These are phyloP conservation scores for Chlamydomonas sphaeroides DNA, from an alignment of 139 green algal genomes.

Conservation along the genomic window DNA sequence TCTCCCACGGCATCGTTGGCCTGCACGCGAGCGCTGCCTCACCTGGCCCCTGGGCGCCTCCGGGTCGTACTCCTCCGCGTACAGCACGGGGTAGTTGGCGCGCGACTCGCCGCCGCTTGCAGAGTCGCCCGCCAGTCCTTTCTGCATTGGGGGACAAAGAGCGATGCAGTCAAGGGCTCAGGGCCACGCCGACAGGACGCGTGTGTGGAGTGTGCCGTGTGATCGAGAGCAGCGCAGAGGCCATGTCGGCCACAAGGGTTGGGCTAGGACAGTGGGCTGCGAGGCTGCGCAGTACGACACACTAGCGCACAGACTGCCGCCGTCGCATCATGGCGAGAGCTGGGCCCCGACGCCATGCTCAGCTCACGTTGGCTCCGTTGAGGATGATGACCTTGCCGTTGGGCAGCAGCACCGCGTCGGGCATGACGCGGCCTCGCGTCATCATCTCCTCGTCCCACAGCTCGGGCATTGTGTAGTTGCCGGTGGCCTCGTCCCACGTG, in stretches of 20 bases:
- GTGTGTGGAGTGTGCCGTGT: too few relatives aligned
- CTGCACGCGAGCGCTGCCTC: too few relatives aligned
- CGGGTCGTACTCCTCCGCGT: constrained; percentile 45
- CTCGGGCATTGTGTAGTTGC: constrained; percentile 21
- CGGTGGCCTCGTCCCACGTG: background rate
- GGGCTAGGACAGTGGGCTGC: too few relatives aligned
- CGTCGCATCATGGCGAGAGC: too few relatives aligned
- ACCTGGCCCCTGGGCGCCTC: background rate
- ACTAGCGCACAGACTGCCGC: too few relatives aligned
- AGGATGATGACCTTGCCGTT: constrained; percentile 46
- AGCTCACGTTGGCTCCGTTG: constrained; percentile 38
- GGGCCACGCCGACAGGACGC: too few relatives aligned
- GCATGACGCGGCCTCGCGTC: constrained; percentile 40
- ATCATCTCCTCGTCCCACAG: constrained; percentile 33
- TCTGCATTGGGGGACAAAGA: background rate
- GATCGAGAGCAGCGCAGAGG: too few relatives aligned
- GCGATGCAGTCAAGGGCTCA: background rate
- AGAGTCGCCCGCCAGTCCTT: constrained; percentile 41
- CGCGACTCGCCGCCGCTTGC: constrained; percentile 31
- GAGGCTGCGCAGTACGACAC: too few relatives aligned
- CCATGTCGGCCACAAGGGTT: too few relatives aligned
- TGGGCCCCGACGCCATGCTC: too few relatives aligned
- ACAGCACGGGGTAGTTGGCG: constrained; percentile 44
- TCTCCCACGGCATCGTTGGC: too few relatives aligned
- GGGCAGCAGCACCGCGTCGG: constrained; percentile 38